Evolutionary conservation across 208 protist species (phyloP).

Genomic region (Leishmania martiniquensis): DNA sequence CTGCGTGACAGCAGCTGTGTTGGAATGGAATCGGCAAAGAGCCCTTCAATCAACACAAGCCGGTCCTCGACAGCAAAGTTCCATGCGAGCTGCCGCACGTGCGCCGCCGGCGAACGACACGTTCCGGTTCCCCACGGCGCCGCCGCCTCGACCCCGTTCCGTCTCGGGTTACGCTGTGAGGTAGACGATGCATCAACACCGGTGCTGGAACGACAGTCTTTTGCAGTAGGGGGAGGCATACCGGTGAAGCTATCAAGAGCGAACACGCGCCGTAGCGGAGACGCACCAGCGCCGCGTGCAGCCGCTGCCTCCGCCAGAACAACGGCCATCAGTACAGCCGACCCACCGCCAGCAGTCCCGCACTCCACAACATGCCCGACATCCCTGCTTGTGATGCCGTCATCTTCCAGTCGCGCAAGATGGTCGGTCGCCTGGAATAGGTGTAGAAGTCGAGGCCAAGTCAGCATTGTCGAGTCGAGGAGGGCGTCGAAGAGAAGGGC

Average conservation of each 20-base stretch:
- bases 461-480: conserved; percentile 80
- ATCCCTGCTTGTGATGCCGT: not conserved
- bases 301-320: conserved; percentile 35
- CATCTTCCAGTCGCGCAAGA: conserved; percentile 14
- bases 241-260: conserved; percentile 75
- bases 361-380: conserved; percentile 70
- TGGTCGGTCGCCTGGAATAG: conserved; percentile 44
- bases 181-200: not conserved
- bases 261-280: conserved; percentile 44
- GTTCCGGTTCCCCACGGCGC: conserved; percentile 73
- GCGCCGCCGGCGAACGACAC: conserved; percentile 41
- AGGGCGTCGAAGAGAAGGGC: conserved; percentile 69
- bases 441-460: conserved; percentile 69
- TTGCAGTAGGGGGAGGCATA: conserved; percentile 61
- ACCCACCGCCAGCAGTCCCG: conserved; percentile 70
- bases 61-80: conserved; percentile 65
- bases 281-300: not conserved
- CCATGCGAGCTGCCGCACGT: conserved; percentile 51
- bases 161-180: not conserved
- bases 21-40: conserved; percentile 60
- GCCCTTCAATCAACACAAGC: conserved; percentile 50
- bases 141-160: conserved; percentile 4
- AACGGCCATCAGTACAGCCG: conserved; percentile 72
- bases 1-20: conserved; percentile 35
- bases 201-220: conserved; percentile 24